Percentiles rank a stretch among this genome's conserved stretches.
Conservation (phyloP, 345 rosid species). For the Eucalyptus coolabah region DNA sequence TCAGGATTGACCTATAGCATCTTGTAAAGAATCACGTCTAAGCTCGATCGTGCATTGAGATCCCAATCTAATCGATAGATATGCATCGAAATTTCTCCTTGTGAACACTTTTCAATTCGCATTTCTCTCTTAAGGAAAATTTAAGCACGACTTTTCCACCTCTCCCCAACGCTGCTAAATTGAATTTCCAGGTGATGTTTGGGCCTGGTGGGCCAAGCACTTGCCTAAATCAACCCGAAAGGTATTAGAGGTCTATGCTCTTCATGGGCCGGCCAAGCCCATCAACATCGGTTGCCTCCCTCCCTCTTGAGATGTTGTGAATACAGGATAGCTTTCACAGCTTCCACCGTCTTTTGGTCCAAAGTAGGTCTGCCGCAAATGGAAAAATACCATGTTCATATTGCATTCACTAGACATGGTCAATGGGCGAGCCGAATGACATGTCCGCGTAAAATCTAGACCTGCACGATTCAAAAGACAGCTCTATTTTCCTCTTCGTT, state of each 20-base stretch:
- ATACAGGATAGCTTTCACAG: neutral
- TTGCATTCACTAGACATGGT: neutral
- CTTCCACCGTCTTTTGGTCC: neutral
- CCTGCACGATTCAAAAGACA: neutral
- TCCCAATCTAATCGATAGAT: neutral
- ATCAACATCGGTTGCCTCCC: neutral
- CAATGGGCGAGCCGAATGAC: neutral
- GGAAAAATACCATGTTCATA: neutral
- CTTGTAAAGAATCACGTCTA: neutral
- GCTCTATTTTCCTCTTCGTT: neutral
- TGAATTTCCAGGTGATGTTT: neutral
- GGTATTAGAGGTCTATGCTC: neutral
- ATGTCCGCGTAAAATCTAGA: neutral
- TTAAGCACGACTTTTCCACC: neutral
- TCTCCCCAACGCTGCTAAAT: neutral
- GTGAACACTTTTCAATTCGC: neutral
- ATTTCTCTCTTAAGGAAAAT: neutral
- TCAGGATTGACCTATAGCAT: neutral
- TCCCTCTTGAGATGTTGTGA: neutral
- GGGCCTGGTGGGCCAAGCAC: neutral
- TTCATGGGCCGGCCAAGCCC: neutral
- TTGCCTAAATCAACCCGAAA: neutral
- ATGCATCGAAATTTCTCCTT: neutral
- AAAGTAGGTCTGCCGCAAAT: neutral
- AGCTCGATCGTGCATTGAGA: neutral